phyloP scores from a whole-genome alignment of 306 rosid genomes.

The Hylodesmum podocarpum region DNA sequence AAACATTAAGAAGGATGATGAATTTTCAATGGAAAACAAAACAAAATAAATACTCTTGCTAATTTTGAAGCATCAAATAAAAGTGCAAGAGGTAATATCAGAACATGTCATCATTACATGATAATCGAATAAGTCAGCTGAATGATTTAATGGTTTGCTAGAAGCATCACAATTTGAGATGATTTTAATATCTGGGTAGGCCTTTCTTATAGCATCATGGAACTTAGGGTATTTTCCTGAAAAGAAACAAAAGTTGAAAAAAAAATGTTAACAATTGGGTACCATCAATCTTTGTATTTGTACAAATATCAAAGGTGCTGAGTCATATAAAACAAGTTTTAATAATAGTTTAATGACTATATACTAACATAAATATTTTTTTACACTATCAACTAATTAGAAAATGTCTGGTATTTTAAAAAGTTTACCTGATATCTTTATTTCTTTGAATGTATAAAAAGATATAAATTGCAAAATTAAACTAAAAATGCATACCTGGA shows the following conservation, averaged over 20 bases:
- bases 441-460: too few species aligned
- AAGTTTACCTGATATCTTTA: too few species aligned
- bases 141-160: conserved; percentile 59
- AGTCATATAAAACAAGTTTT: not conserved
- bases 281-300: not conserved
- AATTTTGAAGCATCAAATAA: not conserved
- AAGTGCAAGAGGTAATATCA: not conserved
- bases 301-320: not conserved
- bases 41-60: not conserved
- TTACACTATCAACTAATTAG: too few species aligned
- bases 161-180: conserved; percentile 92
- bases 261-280: not conserved
- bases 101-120: conserved; percentile 55
- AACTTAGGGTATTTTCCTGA: conserved; percentile 83
- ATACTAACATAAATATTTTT: too few species aligned
- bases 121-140: conserved; percentile 80
- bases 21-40: not conserved
- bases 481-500: conserved; percentile 47
- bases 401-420: too few species aligned
- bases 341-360: too few species aligned
- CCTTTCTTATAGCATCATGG: conserved; percentile 55
- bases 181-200: conserved; percentile 79
- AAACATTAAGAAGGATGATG: not conserved
- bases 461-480: too few species aligned
- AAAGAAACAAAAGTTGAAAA: not conserved